These are phyloP conservation scores for Carex scoparia DNA, from an alignment of 176 grass and related monocot genomes.

Conservation along the genomic window DNA sequence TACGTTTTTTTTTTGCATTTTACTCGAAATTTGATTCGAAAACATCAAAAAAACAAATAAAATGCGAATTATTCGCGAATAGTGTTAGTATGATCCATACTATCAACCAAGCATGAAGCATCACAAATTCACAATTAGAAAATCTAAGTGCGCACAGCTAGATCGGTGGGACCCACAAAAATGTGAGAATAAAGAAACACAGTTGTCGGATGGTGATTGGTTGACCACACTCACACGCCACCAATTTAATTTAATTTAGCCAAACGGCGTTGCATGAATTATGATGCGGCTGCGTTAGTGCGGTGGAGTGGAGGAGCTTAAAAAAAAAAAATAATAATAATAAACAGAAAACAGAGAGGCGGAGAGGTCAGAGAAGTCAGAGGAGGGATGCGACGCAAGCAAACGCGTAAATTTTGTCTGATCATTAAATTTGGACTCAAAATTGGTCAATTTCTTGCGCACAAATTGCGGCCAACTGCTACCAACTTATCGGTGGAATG, in stretches of 20 bases:
- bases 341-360: too few relatives aligned
- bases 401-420: slow-evolving; percentile 24
- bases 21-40: too few relatives aligned
- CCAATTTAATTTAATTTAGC: background rate
- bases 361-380: too few relatives aligned
- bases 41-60: too few relatives aligned
- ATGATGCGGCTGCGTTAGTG: background rate
- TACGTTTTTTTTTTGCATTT: too few relatives aligned
- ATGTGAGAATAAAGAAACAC: background rate
- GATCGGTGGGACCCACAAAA: background rate
- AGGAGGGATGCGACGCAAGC: background rate
- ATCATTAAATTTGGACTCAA: background rate
- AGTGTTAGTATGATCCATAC: too few relatives aligned
- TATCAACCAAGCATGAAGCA: background rate
- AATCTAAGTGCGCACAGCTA: background rate
- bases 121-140: background rate
- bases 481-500: background rate
- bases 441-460: slow-evolving; percentile 12
- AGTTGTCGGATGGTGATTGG: slow-evolving; percentile 9
- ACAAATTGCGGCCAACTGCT: slow-evolving; percentile 1
- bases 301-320: too few relatives aligned
- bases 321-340: too few relatives aligned
- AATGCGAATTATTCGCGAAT: too few relatives aligned
- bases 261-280: background rate
- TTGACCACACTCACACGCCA: background rate